phyloP scores from a whole-genome alignment of 108 stramenopile species.

The Discostella pseudostelligera region DNA sequence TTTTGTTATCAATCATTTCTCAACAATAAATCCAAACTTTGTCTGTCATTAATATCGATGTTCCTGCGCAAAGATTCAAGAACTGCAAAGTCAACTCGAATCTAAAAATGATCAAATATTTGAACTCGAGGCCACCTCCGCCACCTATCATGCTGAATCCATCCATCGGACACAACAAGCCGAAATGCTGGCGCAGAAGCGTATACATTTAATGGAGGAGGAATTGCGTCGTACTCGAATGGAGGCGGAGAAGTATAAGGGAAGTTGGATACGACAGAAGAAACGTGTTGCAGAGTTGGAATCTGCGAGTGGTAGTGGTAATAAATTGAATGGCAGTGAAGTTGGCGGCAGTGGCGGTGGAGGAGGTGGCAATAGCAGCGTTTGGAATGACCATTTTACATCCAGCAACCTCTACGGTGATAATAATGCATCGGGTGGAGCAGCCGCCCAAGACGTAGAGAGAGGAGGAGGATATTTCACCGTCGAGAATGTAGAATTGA shows the following conservation, averaged over 20 bases:
- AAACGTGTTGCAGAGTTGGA: constrained; percentile 35
- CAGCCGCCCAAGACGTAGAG: neutral
- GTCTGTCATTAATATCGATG: neutral
- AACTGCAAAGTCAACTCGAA: constrained; percentile 18
- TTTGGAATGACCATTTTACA: neutral
- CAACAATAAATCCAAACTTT: neutral
- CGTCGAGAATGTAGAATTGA: neutral
- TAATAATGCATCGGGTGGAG: too few species aligned
- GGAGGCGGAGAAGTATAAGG: constrained; percentile 38
- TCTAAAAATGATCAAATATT: constrained; percentile 17
- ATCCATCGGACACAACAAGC: constrained; percentile 8
- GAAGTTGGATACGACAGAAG: constrained; percentile 31
- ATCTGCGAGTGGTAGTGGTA: neutral
- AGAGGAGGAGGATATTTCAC: neutral
- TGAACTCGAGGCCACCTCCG: constrained; percentile 33
- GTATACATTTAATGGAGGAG: constrained; percentile 34
- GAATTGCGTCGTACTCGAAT: constrained; percentile 28
- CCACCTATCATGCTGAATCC: constrained; percentile 16
- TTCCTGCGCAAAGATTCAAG: constrained; percentile 8
- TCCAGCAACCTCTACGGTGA: too few species aligned
- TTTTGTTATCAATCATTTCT: neutral
- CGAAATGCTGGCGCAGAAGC: constrained; percentile 16
- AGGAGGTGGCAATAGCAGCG: constrained; percentile 1
- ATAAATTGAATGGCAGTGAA: constrained; percentile 5
- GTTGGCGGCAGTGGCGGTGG: constrained; percentile 8